Base-by-base conservation (phyloP, 1,284 basidiomycete species). In the Malassezia sympodialis region DNA sequence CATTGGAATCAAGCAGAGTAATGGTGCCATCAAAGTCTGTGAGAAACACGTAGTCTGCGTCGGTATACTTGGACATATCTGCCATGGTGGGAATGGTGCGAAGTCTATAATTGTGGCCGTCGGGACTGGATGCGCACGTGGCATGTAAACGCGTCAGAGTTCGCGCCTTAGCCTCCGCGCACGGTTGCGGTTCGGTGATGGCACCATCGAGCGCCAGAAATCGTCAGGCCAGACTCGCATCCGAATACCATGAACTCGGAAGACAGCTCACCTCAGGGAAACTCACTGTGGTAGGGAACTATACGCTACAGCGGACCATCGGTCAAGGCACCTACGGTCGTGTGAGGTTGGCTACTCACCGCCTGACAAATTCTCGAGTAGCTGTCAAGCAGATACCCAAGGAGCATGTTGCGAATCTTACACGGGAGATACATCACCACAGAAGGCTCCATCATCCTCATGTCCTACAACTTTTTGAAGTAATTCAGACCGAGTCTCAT, bases 331-430 rank as follows among this genome's bases (percentile, higher is more conserved):
- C 68, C 81, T 77, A 89, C 76, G 90, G 90, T 49, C 91, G 90
- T 72, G 90, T 94, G 23, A 84, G 90, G 50, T 80, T 96, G 71
- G 90, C 88, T 44, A 90, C 86, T 1, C 90, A 96, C 76, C 86
- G 90, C 57, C 80, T 93, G 46, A 90, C 90, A 31, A 63, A 60
- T 45, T 59, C 57, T 7, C 61, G 59, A 15, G 61, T 96, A 60
- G 93, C 93, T 49, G 87, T 98, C 78, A 98, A 98, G 78, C 91
- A 96, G 77, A 90, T 98, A 60, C 90, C 93, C 32, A 96, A 96
- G 77, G 89, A 46, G 80, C 89, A 24, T 37, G 73, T 58, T 47
- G 75, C 61, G 82, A 88, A 43, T 46, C 81, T 98, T 46, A 98
- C 91, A 12, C 83, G 94, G 61, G 94, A 98, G 77, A 93, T 98